These are phyloP conservation scores for Byssochlamys sp. DNA, from an alignment of 2,329 filamentous ascomycete species.

Conservation along the genomic window DNA sequence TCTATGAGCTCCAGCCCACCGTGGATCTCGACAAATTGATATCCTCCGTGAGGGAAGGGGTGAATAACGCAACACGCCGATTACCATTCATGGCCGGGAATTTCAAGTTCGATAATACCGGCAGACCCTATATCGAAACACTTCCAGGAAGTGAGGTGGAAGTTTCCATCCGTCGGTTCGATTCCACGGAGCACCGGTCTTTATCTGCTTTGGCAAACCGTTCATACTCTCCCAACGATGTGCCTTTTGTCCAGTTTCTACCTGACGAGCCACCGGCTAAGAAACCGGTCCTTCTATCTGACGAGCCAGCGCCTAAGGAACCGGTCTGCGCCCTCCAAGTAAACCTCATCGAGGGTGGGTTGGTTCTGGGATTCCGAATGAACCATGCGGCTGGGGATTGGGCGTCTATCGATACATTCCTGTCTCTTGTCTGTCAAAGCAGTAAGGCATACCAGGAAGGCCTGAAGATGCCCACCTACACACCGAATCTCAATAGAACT, in stretches of 20 bases:
- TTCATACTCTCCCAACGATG: neutral
- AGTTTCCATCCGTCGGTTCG: neutral
- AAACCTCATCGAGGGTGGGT: conserved; percentile 12
- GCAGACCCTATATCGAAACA: conserved; percentile 9
- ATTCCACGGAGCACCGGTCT: neutral
- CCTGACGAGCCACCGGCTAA: conserved; percentile 3
- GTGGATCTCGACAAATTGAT: conserved; percentile 4
- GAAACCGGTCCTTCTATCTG: conserved; percentile 8
- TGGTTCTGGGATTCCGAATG: conserved; percentile 11
- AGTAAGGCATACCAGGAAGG: conserved; percentile 10
- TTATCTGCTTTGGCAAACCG: neutral
- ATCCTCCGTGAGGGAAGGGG: conserved; percentile 9
- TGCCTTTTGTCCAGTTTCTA: conserved; percentile 1
- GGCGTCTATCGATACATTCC: conserved; percentile 13
- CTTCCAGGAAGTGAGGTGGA: neutral
- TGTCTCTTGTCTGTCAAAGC: conserved; percentile 7
- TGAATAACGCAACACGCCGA: conserved; percentile 10
- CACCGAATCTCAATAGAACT: conserved; percentile 10
- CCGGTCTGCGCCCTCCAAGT: conserved; percentile 14
- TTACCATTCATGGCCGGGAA: conserved; percentile 14
- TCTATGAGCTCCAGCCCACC: conserved; percentile 11
- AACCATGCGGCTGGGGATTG: conserved; percentile 17
- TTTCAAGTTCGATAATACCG: conserved; percentile 6
- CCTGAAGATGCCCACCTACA: conserved; percentile 8
- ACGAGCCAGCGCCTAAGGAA: conserved; percentile 2